Evolutionary conservation across 2,329 filamentous ascomycete species (phyloP).

Genomic region (Botrytis squamosa): DNA sequence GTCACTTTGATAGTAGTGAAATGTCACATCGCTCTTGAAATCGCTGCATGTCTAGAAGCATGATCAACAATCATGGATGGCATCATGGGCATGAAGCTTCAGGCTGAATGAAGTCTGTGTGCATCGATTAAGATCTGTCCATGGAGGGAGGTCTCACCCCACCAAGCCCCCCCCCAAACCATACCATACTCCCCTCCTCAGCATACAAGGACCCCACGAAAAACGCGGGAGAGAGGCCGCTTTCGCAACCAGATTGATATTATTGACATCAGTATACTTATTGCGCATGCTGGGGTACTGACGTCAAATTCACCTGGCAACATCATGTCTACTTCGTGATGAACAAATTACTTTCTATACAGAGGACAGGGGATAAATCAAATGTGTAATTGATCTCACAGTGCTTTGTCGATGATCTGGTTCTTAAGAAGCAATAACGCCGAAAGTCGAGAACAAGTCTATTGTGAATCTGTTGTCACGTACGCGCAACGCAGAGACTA

Average conservation of each 20-base stretch:
- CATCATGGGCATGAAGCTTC: slow-evolving; percentile 17
- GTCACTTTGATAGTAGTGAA: background rate
- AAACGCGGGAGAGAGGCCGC: slow-evolving; percentile 9
- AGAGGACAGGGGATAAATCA: background rate
- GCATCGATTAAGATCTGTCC: background rate
- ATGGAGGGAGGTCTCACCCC: slow-evolving; percentile 7
- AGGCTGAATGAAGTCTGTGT: slow-evolving; percentile 22
- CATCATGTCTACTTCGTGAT: background rate
- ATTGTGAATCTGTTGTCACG: background rate
- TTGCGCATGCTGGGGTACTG: slow-evolving; percentile 4
- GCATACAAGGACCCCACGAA: slow-evolving; percentile 11
- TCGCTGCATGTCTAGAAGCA: slow-evolving; percentile 7
- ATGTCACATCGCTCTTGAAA: slow-evolving; percentile 5
- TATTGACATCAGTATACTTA: background rate
- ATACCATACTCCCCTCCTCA: background rate
- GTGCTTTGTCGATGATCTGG: background rate
- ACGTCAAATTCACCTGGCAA: slow-evolving; percentile 5
- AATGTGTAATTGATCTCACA: background rate
- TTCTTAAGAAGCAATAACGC: background rate
- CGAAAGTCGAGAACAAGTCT: background rate
- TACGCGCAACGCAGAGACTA: background rate
- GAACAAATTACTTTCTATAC: background rate
- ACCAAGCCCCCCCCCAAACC: background rate
- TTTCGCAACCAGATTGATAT: slow-evolving; percentile 11
- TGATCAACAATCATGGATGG: slow-evolving; percentile 9